Percentiles rank a stretch among this genome's conserved stretches.
Conservation (phyloP, 2,329 filamentous ascomycete species). For the Fusarium sp. region DNA sequence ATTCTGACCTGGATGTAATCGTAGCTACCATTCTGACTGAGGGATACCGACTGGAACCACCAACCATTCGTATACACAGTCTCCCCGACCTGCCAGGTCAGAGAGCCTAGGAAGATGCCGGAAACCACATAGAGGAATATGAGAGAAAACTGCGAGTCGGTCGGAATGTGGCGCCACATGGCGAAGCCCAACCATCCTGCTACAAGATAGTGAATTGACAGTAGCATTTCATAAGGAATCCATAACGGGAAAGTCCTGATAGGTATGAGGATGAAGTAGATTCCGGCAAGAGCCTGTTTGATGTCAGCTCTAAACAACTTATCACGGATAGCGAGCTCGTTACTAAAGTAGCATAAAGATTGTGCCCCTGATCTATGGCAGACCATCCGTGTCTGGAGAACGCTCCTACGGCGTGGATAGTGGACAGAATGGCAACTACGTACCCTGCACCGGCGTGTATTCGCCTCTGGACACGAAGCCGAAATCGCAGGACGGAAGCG, state of each 20-base stretch:
- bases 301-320: neutral
- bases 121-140: neutral
- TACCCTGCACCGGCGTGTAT: conserved; percentile 14
- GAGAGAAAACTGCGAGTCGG: neutral
- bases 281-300: neutral
- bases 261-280: conserved; percentile 1
- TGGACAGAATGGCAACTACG: conserved; percentile 8
- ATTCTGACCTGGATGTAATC: conserved; percentile 1
- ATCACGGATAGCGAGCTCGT: neutral
- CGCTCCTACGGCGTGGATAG: conserved; percentile 10
- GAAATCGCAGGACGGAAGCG: conserved; percentile 8
- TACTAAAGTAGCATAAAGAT: conserved; percentile 17
- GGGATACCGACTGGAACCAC: conserved; percentile 2
- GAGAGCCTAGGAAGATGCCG: neutral
- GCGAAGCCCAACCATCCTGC: neutral
- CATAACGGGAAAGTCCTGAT: neutral
- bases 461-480: conserved; percentile 6
- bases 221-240: conserved; percentile 4
- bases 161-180: conserved; percentile 6
- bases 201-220: neutral
- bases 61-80: neutral
- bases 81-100: neutral
- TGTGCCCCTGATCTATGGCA: neutral
- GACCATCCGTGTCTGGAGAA: conserved; percentile 4
- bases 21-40: neutral